Conservation (phyloP, 768 basidiomycete genomes). For the Phlebiopsis gigantea region DNA sequence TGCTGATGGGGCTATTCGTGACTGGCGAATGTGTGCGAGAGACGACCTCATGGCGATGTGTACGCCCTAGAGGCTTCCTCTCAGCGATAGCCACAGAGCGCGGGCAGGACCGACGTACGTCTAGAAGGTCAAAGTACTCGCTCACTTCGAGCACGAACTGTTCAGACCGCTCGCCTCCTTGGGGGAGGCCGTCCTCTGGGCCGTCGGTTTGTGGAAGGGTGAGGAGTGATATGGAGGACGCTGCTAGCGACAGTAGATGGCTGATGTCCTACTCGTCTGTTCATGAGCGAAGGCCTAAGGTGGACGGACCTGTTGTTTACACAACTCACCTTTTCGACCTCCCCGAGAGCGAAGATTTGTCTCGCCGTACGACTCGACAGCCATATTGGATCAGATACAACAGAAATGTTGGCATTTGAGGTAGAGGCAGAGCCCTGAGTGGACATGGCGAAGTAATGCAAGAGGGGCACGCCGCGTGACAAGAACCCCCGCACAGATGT, state of each 20-base stretch:
- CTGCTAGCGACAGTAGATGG: constrained; percentile 67
- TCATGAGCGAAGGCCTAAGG: too few relatives aligned
- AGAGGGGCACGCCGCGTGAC: neutral
- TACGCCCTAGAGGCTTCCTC: constrained; percentile 60
- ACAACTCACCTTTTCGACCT: constrained; percentile 71
- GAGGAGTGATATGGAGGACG: constrained; percentile 72
- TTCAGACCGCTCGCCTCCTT: constrained; percentile 79
- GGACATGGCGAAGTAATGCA: too few relatives aligned
- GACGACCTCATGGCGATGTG: constrained; percentile 73
- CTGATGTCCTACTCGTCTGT: constrained; percentile 69
- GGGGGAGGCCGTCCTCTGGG: constrained; percentile 61
- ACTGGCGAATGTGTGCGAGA: constrained; percentile 74
- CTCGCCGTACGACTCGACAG: constrained; percentile 73
- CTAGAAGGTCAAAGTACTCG: constrained; percentile 80
- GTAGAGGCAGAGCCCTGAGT: too few relatives aligned
- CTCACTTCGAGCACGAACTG: constrained; percentile 82
- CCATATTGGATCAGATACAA: constrained; percentile 62
- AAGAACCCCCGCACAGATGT: neutral
- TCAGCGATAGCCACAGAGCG: neutral
- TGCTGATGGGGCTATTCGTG: constrained; percentile 83
- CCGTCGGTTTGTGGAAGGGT: constrained; percentile 80
- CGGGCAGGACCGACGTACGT: constrained; percentile 50
- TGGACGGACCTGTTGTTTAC: too few relatives aligned
- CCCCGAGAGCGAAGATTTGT: constrained; percentile 75
- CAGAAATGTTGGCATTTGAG: constrained; percentile 36